These are phyloP conservation scores for Aleurites moluccanus DNA, from an alignment of 441 rosid genomes.

Conservation along the genomic window DNA sequence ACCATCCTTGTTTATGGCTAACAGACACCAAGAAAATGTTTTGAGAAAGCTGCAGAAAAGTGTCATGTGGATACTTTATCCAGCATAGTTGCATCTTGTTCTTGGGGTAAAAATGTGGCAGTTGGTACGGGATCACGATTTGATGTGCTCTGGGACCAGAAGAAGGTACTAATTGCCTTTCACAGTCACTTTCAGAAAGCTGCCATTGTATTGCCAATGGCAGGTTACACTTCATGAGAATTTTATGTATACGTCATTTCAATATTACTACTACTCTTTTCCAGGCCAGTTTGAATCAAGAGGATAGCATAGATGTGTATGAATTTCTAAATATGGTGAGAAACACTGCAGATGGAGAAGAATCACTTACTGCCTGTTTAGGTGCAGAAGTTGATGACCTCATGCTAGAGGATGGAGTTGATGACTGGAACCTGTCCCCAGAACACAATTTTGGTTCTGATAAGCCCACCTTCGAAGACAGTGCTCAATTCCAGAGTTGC, in stretches of 20 bases:
- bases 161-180: constrained; percentile 46
- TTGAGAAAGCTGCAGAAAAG: constrained; percentile 94
- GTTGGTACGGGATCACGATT: constrained; percentile 95
- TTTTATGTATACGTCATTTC: background rate
- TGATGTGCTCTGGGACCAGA: constrained; percentile 71
- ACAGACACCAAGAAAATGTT: constrained; percentile 86
- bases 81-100: constrained; percentile 84
- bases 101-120: constrained; percentile 92
- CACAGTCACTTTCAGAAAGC: background rate
- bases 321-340: constrained; percentile 77
- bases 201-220: background rate
- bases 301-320: constrained; percentile 59
- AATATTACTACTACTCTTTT: constrained; percentile 23
- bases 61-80: constrained; percentile 71
- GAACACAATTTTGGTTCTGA: constrained; percentile 51
- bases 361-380: constrained; percentile 51
- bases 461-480: constrained; percentile 69
- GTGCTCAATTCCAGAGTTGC: constrained; percentile 39
- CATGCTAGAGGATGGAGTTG: constrained; percentile 45
- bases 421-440: constrained; percentile 75
- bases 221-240: background rate
- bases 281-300: constrained; percentile 54
- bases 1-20: constrained; percentile 26
- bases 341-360: constrained; percentile 38
- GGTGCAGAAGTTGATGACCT: constrained; percentile 73